A percentile compares a stretch with the other conserved stretches of the same genome.
Evolutionary conservation across 345 rosid species (phyloP).

Genomic region (Syzygium jambos): DNA sequence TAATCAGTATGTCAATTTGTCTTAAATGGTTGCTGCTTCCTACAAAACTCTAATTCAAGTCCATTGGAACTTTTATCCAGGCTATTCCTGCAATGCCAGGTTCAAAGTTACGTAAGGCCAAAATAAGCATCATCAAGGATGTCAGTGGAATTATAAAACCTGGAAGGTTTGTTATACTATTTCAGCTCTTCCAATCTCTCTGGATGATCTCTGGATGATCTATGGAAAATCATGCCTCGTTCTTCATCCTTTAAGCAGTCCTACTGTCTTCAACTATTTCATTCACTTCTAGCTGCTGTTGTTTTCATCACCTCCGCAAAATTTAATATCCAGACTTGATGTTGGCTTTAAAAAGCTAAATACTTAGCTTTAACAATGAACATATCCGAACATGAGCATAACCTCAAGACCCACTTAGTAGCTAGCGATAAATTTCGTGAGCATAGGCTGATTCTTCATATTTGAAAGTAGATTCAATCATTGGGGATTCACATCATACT

Average conservation of each 20-base stretch:
- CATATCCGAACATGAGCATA: background rate
- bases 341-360: background rate
- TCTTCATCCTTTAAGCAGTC: background rate
- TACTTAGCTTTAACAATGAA: background rate
- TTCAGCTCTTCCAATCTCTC: background rate
- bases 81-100: conserved; percentile 24
- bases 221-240: background rate
- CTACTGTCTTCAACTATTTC: background rate
- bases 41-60: background rate
- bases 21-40: background rate
- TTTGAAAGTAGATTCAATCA: background rate
- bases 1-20: background rate
- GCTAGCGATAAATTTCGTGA: background rate
- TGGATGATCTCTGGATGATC: background rate
- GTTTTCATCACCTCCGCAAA: background rate
- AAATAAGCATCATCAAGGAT: conserved; percentile 39
- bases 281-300: background rate
- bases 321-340: background rate
- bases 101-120: conserved; percentile 29
- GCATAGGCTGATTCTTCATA: background rate
- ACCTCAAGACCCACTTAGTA: background rate
- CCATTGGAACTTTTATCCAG: conserved; percentile 19
- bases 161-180: conserved; percentile 33
- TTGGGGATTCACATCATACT: background rate
- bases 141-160: conserved; percentile 55